Evolutionary conservation across 148 eudicot species (phyloP), one percentile per base, ranked within the genome.

Genomic region (Chenopodium suecicum): DNA sequence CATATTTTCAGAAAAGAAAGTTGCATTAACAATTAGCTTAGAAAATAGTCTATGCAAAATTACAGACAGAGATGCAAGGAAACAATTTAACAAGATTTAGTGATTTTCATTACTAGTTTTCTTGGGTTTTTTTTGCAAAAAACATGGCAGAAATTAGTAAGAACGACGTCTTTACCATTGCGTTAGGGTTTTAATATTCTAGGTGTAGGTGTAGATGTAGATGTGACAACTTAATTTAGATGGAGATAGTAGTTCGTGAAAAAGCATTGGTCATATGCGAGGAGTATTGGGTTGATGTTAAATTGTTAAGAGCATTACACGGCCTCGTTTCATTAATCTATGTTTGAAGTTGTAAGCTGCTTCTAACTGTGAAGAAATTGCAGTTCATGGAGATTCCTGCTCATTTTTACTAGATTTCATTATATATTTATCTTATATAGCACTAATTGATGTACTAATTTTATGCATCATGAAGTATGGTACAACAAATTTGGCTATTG

Each of bases 401-500:
- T 56, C 1, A 52, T 37, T 29, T 20, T 69, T 34, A 31, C 16
- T 41, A 7, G 27, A 31, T 74, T 12, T 69, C 76, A 64, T 77
- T 44, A 58, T 17, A 67, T 58, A 58, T 7, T 22, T 14, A 56
- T 29, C 50, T 72, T 44, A n/a, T 52, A 4, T 71, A 60, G 58
- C 23, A 25, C 70, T 9, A n/a, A 41, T 29, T 46, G 41, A 46
- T 72, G 73, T 65, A 17, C 56, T 81, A 37, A 82, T 75, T 31
- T 74, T 81, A 14, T 68, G 25, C 56, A 19, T 73, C 88, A 70
- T 89, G 87, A 82, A 95, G 99, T 92, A 86, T 88, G 99, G 98
- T 74, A 82, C 94, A 76, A 90, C 98, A 44, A 80, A 89, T 79
- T 82, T 92, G 87, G 90, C 88, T 79, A 97, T 95, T 16, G 95